Base-by-base conservation (phyloP, 257 asterid species). In the Scutellaria galericulata region DNA sequence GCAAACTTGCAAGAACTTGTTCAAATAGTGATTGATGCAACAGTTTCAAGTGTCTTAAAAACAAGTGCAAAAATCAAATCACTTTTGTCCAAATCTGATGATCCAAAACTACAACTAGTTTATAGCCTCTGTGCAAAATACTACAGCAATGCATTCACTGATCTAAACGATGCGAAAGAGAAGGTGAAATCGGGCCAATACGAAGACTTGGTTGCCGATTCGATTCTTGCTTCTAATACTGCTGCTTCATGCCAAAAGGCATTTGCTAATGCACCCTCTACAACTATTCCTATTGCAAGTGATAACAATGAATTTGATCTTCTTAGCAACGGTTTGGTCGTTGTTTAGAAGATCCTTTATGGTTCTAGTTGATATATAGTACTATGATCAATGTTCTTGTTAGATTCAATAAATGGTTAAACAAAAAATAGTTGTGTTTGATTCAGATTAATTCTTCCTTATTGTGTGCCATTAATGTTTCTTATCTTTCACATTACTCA, bases 61-160 rank as follows among this genome's bases (percentile, higher is more conserved):
- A 62, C 79, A n/a, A 61, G 24, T 46, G 27, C 72, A 37, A 60
- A 68, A 22, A 62, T 68, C 22, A 58, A 53, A 37, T 67, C 72
- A 24, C 68, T 73, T 52, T 41, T 68, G 42, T 20, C 82, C 66
- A 9, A 22, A 13, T 20, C 71, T 1, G 35, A 0, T 1, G 79
- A 78, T 14, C 79, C 68, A 6, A 78, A 54, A n/a, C 37, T 78
- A 0, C 45, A 9, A 24, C 40, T 44, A 8, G 78, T 78, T 6
- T 78, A 78, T 9, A 72, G 53, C 66, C 27, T 72, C 0, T 77
- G 81, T 31, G 24, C 75, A 0, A 77, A 72, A 50, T 77, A 72
- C 60, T 77, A 77, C 78, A 18, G 62, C 27, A 77, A 78, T 5
- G 78, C 81, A 0, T 2, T 50, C 5, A 45, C 39, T 31, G 75